A percentile compares a stretch with the other conserved stretches of the same genome.
Conservation (phyloP, 2,329 filamentous ascomycete species). For the Onygena corvina region DNA sequence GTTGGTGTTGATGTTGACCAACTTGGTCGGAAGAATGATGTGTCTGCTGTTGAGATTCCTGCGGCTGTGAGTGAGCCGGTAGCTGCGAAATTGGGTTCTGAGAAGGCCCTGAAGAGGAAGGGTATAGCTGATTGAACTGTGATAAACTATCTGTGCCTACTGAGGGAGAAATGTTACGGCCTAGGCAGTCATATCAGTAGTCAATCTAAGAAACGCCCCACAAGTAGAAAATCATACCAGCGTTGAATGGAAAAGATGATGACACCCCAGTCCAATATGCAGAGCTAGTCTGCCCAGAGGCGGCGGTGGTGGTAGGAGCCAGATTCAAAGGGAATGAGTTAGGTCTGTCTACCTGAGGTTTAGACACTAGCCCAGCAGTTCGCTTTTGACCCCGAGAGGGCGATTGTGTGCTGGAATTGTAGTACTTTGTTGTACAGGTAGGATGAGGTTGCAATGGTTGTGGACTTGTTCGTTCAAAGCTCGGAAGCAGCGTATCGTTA, state of each 20-base stretch:
- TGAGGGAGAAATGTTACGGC: conserved; percentile 44
- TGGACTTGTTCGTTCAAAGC: conserved; percentile 57
- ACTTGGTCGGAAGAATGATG: conserved; percentile 14
- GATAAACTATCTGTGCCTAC: conserved; percentile 51
- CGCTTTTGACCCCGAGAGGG: not conserved
- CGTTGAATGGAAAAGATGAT: conserved; percentile 43
- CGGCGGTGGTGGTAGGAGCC: conserved; percentile 7
- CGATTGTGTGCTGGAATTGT: conserved; percentile 14
- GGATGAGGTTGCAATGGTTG: conserved; percentile 35
- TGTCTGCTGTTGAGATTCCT: conserved; percentile 22
- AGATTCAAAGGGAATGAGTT: conserved; percentile 1
- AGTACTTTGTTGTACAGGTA: conserved; percentile 34
- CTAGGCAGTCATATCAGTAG: conserved; percentile 39
- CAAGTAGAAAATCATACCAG: conserved; percentile 36
- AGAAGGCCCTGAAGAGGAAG: conserved; percentile 44
- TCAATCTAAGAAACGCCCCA: conserved; percentile 36
- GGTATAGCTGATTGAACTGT: conserved; percentile 55
- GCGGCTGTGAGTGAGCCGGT: conserved; percentile 20
- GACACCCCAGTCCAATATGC: conserved; percentile 50
- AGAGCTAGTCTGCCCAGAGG: conserved; percentile 33
- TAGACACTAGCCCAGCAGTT: not conserved
- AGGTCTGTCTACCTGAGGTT: not conserved
- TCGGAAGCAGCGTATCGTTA: conserved; percentile 56
- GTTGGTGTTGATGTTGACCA: conserved; percentile 22
- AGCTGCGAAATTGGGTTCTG: conserved; percentile 20